Percentiles rank a stretch among this genome's conserved stretches.
Conservation (phyloP, 306 rosid genomes). For the Prunus armeniaca region DNA sequence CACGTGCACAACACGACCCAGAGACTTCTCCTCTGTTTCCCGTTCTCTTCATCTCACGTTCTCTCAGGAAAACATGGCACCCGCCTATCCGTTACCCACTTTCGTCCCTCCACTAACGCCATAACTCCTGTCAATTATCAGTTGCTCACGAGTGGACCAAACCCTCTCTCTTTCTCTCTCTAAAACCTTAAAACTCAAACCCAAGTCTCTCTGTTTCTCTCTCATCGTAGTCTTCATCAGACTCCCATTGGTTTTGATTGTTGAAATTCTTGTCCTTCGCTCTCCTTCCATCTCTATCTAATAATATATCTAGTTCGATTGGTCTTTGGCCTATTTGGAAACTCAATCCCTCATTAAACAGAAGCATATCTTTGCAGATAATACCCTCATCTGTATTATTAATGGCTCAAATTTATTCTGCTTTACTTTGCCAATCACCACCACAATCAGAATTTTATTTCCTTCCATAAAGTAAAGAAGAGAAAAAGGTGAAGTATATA, state of each 20-base stretch:
- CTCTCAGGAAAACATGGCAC: slow-evolving; percentile 6
- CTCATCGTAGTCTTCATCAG: too few relatives aligned
- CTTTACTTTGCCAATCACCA: neutral
- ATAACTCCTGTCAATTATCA: slow-evolving; percentile 6
- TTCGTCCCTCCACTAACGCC: neutral
- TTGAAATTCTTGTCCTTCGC: neutral
- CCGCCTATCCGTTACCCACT: slow-evolving; percentile 25
- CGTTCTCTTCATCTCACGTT: neutral
- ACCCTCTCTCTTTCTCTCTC: neutral
- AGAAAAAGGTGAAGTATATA: slow-evolving; percentile 8
- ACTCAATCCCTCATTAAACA: neutral
- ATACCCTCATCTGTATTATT: neutral
- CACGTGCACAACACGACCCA: slow-evolving; percentile 19
- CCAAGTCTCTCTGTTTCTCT: neutral
- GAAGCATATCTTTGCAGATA: neutral
- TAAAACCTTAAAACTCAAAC: neutral
- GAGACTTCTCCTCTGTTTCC: neutral
- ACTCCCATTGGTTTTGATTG: too few relatives aligned
- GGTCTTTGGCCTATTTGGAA: neutral
- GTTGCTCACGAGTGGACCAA: neutral
- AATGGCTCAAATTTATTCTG: neutral
- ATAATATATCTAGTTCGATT: neutral
- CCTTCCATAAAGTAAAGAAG: neutral
- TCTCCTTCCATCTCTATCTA: neutral
- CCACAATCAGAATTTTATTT: neutral